Evolutionary conservation across 495 filamentous ascomycete genomes (phyloP), one percentile per base, ranked within the genome.

Genomic region (Clavariopsis aquatica): DNA sequence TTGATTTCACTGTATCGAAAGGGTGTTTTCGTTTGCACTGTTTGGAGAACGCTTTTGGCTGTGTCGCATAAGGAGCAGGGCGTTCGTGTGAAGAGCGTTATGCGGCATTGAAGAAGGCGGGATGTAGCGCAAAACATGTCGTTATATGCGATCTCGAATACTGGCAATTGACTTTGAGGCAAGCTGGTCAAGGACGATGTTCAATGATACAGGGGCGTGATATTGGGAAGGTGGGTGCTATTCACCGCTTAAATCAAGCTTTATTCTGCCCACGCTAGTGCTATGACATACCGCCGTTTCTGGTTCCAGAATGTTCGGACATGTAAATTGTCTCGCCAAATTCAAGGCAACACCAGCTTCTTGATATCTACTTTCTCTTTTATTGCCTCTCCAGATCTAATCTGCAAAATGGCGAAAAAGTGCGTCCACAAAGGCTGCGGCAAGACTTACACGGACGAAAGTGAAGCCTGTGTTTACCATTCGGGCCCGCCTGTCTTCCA

Each of bases 361-460:
- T 27, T 23, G n/a, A n/a, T n/a, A n/a, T n/a, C n/a, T n/a, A 5
- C 58, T 52, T n/a, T 38, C 4, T 61, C 49, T 41, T 26, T 45
- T 19, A 29, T 23, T 49, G 8, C 27, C n/a, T 15, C 26, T 49
- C 29, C 2, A 23, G n/a, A 2, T 20, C 23, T 47, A 20, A 27
- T 47, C 38, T 15, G 7, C 28, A 28, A 26, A 51, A 96, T 95
- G 91, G 81, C 89, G 34, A 84, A 88, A 71, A 97, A 95, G 79
- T 98, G 94, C 75, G 90, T 96, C 55, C 95, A 97, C 78, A 93
- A 96, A 77, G 90, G 92, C 69, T 98, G 94, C 76, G 90, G 88
- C 71, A 99, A 96, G 81, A 74, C 79, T 27, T 98, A 91, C 78
- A 85, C 85, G 52, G 89, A 98, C 75, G 77, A 85, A 5, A 85